These are phyloP conservation scores for Casuarina glauca DNA, from an alignment of 306 rosid genomes.

Conservation along the genomic window DNA sequence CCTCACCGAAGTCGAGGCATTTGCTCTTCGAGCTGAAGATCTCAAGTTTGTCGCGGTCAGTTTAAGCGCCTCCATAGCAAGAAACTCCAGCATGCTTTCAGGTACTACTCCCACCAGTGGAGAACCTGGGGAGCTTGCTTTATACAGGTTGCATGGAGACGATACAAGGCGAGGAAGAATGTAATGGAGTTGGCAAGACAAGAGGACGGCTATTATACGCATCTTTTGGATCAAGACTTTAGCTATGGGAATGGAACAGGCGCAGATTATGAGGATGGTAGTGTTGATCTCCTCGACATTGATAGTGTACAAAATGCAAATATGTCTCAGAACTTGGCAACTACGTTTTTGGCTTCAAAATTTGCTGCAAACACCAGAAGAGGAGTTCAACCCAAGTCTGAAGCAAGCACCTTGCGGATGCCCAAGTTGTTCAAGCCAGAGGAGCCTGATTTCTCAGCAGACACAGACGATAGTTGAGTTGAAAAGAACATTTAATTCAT, in stretches of 20 bases:
- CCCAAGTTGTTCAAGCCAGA: slow-evolving; percentile 91
- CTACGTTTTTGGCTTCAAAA: slow-evolving; percentile 67
- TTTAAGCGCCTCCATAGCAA: slow-evolving; percentile 87
- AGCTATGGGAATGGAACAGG: slow-evolving; percentile 11
- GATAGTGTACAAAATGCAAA: background rate
- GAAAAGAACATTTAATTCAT: background rate
- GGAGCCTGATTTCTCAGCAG: slow-evolving; percentile 75
- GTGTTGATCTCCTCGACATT: slow-evolving; percentile 1
- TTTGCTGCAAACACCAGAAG: slow-evolving; percentile 72
- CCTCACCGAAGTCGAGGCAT: slow-evolving; percentile 79
- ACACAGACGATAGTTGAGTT: slow-evolving; percentile 28
- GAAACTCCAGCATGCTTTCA: slow-evolving; percentile 79
- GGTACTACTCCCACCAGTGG: slow-evolving; percentile 91
- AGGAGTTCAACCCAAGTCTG: slow-evolving; percentile 47
- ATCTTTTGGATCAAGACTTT: slow-evolving; percentile 29
- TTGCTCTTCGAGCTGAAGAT: slow-evolving; percentile 78
- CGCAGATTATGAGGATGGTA: slow-evolving; percentile 7
- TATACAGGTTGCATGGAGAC: slow-evolving; percentile 85
- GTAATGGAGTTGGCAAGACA: slow-evolving; percentile 58
- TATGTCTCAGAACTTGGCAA: slow-evolving; percentile 34
- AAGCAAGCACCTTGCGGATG: slow-evolving; percentile 55
- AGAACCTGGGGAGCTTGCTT: slow-evolving; percentile 83
- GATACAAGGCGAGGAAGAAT: slow-evolving; percentile 52
- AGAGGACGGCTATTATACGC: slow-evolving; percentile 46
- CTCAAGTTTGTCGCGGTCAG: slow-evolving; percentile 71